Evolutionary conservation across 768 basidiomycete species (phyloP).

Genomic region (Tylopilus rubrobrunneus): DNA sequence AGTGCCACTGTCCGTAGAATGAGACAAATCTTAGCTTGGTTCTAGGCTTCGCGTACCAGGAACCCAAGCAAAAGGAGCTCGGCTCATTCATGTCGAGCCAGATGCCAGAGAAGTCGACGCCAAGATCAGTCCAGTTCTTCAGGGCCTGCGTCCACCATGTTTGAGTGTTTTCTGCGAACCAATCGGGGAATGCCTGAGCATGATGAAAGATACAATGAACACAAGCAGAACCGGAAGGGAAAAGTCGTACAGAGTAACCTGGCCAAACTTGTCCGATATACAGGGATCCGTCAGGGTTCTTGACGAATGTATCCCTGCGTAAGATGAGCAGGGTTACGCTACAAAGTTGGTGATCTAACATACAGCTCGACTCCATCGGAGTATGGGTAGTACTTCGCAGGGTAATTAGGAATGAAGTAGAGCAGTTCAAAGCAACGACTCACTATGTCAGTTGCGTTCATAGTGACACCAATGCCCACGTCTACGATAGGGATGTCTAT

Average conservation of each 20-base stretch:
- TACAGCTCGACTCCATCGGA: conserved; percentile 56
- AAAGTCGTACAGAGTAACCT: conserved; percentile 53
- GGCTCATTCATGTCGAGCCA: conserved; percentile 73
- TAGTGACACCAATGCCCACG: conserved; percentile 52
- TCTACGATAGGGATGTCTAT: conserved; percentile 71
- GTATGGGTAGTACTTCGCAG: conserved; percentile 63
- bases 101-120: conserved; percentile 59
- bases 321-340: not conserved
- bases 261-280: conserved; percentile 80
- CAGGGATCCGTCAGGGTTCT: conserved; percentile 68
- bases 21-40: not conserved
- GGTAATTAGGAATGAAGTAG: not conserved
- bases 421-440: conserved; percentile 19
- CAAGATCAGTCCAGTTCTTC: conserved; percentile 47
- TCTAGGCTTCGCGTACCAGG: conserved; percentile 37
- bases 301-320: conserved; percentile 63
- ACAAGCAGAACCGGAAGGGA: not conserved
- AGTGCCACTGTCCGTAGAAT: conserved; percentile 37
- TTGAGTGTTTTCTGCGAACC: conserved; percentile 51
- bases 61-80: conserved; percentile 61
- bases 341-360: conserved; percentile 12
- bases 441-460: conserved; percentile 61
- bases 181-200: conserved; percentile 56
- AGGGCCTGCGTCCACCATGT: conserved; percentile 61
- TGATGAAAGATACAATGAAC: not conserved